phyloP scores from a whole-genome alignment of 768 basidiomycete genomes.

The Leccinum obscurum region DNA sequence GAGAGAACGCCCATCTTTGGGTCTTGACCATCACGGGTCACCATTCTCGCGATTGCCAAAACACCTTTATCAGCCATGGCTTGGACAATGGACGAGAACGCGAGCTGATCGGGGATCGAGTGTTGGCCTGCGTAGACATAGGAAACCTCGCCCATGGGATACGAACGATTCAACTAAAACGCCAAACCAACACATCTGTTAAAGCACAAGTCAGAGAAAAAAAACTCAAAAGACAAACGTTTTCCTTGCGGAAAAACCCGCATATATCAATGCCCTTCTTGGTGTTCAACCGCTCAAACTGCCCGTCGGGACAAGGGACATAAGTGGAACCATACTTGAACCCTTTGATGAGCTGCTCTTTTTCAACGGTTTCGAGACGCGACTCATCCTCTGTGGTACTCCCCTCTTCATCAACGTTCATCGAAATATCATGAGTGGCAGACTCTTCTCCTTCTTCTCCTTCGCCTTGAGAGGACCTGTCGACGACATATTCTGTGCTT shows the following conservation, averaged over 20 bases:
- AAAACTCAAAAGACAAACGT: constrained; percentile 45
- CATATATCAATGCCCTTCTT: constrained; percentile 85
- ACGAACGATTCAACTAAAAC: constrained; percentile 76
- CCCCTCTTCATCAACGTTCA: constrained; percentile 32
- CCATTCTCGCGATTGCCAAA: constrained; percentile 84
- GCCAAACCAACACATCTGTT: background rate
- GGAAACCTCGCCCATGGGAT: constrained; percentile 79
- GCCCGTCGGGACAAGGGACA: constrained; percentile 83
- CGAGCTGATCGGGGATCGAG: constrained; percentile 71
- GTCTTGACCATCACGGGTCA: constrained; percentile 67
- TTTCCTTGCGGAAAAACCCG: constrained; percentile 71
- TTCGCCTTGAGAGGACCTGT: constrained; percentile 41
- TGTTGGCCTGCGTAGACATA: constrained; percentile 80
- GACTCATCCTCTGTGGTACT: constrained; percentile 37
- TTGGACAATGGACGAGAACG: constrained; percentile 82
- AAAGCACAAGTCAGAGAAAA: background rate
- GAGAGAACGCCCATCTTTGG: constrained; percentile 84
- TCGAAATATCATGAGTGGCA: constrained; percentile 16
- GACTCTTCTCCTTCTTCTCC: constrained; percentile 26
- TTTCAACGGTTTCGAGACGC: constrained; percentile 59
- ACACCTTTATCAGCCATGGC: constrained; percentile 69
- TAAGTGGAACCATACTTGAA: constrained; percentile 92
- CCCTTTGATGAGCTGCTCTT: constrained; percentile 75
- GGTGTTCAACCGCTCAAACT: constrained; percentile 73
- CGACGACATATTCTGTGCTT: constrained; percentile 59